Base-by-base conservation (phyloP, 345 rosid genomes). In the Balakata baccata region DNA sequence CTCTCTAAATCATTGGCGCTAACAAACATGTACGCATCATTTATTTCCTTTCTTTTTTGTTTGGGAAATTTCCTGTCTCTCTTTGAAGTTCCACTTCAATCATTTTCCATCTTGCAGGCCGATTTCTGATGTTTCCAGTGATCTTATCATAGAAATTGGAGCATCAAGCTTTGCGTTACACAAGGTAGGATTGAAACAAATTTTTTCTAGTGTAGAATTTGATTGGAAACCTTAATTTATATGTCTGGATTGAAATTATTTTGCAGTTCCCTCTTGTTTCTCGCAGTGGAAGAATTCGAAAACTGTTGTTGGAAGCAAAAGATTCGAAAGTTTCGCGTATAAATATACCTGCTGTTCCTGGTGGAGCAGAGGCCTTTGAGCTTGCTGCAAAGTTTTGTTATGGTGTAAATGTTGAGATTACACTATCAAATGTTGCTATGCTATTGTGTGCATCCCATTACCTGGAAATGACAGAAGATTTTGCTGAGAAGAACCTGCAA, bases 311-410 rank as follows among this genome's bases (percentile, higher is more conserved):
- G 8, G 98, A 95, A 22, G 82, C 91, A 3, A 94, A 89, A 74
- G 98, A 92, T 64, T 68, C 90, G 9, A 92, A 91, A 77, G 66
- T 82, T 68, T 85, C 88, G 3, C 88, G 84, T 73, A 70, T 92
- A 18, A 89, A 64, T 79, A 88, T 95, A 46, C 68, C 89, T 7
- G 80, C 78, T 47, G 83, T 86, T 39, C 99, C 97, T 0, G 99
- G 98, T 37, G 98, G 97, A 75, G 69, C 92, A 3, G 99, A 89
- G 79, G 97, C 92, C 12, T 95, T 95, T 49, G 99, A 92, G 82
- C 82, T 87, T 3, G 99, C 97, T 70, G 99, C 99, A n/a, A 95
- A 95, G 84, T 92, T 91, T 85, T 95, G 99, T 66, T 95, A 95
- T 29, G 98, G 98, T 51, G 82, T 90, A 68, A 85, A 82, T 74